Conservation (phyloP, 768 basidiomycete genomes). For the Tulasnella sp. region DNA sequence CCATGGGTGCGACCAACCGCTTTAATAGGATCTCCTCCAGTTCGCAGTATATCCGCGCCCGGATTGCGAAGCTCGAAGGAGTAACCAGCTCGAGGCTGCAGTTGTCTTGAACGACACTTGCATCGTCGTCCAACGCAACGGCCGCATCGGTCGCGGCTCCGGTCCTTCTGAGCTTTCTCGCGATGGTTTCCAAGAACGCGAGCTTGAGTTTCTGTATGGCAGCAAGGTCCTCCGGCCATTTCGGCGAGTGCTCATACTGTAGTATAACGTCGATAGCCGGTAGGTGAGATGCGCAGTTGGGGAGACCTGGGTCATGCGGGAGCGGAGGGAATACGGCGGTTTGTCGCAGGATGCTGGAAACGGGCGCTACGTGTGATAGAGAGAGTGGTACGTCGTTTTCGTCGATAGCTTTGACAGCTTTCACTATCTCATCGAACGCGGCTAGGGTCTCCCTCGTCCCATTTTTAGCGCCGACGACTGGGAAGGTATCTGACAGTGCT, state of each 20-base stretch:
- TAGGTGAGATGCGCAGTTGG: conserved; percentile 47
- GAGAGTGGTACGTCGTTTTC: conserved; percentile 54
- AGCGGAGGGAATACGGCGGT: conserved; percentile 71
- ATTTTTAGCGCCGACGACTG: background rate
- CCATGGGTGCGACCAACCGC: conserved; percentile 21
- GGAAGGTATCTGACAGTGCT: background rate
- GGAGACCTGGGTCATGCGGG: conserved; percentile 34
- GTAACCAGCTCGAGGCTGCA: conserved; percentile 66
- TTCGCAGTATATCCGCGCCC: conserved; percentile 73
- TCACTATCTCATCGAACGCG: conserved; percentile 77
- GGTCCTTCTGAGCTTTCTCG: conserved; percentile 45
- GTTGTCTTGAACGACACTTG: conserved; percentile 54
- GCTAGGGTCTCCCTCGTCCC: conserved; percentile 37
- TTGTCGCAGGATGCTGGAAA: conserved; percentile 67
- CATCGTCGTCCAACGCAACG: conserved; percentile 47
- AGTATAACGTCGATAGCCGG: conserved; percentile 63
- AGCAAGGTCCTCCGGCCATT: conserved; percentile 89
- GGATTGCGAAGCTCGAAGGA: conserved; percentile 78
- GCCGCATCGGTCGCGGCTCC: conserved; percentile 26
- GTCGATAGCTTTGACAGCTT: conserved; percentile 39
- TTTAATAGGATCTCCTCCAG: conserved; percentile 73
- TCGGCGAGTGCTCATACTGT: conserved; percentile 84
- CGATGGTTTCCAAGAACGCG: conserved; percentile 79
- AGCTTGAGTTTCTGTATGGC: conserved; percentile 92
- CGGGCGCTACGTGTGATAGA: conserved; percentile 62